These are phyloP conservation scores for Gracilaria caudata DNA, from an alignment of 23 red algal species.

Conservation along the genomic window DNA sequence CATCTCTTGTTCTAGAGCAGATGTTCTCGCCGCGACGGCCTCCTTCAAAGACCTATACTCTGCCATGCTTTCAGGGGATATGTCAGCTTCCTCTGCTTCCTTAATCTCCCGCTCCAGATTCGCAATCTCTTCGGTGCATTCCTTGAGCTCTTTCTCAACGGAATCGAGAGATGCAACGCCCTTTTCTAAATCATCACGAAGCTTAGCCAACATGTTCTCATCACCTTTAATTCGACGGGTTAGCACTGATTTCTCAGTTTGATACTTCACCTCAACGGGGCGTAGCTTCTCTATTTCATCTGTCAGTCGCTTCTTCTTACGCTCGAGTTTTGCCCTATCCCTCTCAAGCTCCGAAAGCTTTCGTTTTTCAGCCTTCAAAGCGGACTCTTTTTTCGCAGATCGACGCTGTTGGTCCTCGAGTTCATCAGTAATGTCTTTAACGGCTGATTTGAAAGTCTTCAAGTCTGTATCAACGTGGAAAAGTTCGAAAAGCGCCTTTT, in stretches of 20 bases:
- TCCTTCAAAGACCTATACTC: constrained; percentile 81
- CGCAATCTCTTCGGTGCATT: constrained; percentile 24
- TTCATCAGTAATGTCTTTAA: constrained; percentile 47
- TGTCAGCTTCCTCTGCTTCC: constrained; percentile 62
- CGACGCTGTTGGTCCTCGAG: constrained; percentile 63
- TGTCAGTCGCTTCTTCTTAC: constrained; percentile 40
- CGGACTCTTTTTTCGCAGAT: constrained; percentile 50
- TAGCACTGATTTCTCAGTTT: constrained; percentile 54
- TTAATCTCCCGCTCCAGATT: constrained; percentile 52
- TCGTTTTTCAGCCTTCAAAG: constrained; percentile 56
- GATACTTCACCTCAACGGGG: constrained; percentile 44
- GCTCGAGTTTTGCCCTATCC: constrained; percentile 41
- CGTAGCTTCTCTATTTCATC: constrained; percentile 78
- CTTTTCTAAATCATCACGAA: constrained; percentile 39
- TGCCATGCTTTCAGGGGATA: constrained; percentile 59
- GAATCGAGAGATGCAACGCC: constrained; percentile 15
- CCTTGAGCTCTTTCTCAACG: constrained; percentile 28
- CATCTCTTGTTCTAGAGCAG: constrained; percentile 68
- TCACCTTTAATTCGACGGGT: constrained; percentile 71
- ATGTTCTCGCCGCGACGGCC: constrained; percentile 54
- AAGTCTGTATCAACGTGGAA: constrained; percentile 76
- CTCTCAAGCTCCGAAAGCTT: constrained; percentile 49
- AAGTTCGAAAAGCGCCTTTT: constrained; percentile 79
- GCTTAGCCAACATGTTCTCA: constrained; percentile 55
- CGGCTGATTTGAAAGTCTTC: constrained; percentile 34